Conservation (phyloP, 768 basidiomycete species). For the Tricholoma hemisulphureum region DNA sequence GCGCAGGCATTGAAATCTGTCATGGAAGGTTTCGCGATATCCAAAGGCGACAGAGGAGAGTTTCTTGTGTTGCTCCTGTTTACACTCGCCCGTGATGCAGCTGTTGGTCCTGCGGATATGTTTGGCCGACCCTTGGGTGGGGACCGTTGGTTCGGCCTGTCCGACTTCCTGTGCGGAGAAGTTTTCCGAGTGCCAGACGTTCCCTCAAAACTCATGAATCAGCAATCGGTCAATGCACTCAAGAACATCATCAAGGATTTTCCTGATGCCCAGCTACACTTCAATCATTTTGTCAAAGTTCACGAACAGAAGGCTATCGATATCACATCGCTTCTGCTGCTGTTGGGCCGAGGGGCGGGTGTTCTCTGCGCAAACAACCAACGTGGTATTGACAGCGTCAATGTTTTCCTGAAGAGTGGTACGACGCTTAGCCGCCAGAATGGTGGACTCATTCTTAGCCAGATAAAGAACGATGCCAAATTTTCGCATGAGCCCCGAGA, state of each 20-base stretch:
- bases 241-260: neutral
- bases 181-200: neutral
- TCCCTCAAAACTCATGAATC: no score
- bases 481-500: neutral
- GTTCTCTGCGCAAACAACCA: constrained; percentile 8
- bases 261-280: constrained; percentile 11
- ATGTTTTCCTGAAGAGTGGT: constrained; percentile 20
- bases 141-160: neutral
- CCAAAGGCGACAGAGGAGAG: constrained; percentile 25
- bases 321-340: neutral
- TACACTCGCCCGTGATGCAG: constrained; percentile 20
- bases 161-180: neutral
- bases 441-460: neutral
- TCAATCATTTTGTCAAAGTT: constrained; percentile 20
- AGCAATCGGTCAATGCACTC: neutral
- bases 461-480: neutral
- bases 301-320: constrained; percentile 3
- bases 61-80: constrained; percentile 18
- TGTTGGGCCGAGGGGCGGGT: constrained; percentile 1
- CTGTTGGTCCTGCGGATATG: neutral
- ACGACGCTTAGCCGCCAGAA: constrained; percentile 7
- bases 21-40: constrained; percentile 16
- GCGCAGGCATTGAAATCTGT: constrained; percentile 7
- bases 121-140: neutral
- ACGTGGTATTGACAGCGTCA: constrained; percentile 13